Base-by-base conservation (phyloP, 2,329 filamentous ascomycete species). In the Colletotrichum cuscutae region DNA sequence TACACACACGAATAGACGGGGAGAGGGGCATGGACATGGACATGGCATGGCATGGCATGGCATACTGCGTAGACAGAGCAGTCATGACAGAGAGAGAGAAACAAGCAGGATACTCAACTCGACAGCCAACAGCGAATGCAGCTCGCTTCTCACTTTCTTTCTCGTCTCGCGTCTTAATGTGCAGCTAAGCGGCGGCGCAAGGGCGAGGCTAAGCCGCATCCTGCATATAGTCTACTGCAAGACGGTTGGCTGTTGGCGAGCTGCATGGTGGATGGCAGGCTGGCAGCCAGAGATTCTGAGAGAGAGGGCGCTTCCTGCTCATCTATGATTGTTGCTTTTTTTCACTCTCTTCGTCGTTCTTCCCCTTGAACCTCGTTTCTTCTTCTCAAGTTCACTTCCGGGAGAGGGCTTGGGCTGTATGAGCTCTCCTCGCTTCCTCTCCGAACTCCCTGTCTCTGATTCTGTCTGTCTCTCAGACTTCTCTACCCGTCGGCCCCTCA, bases 161-260 rank as follows among this genome's bases (percentile, higher is more conserved):
- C 42, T 49, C 42, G 42, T 49, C 42, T 49, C 42, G 42, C 42
- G 42, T 22, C 42, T 49, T 49, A 19, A 49, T 49, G 42, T 49
- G 42, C 42, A 49, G 42, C 42, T 49, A 19, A 19, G 42, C 42
- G 19, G 42, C 42, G 42, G 42, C 42, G 42, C 42, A 49, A 49
- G 42, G 42, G 42, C 42, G 42, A 49, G 42, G 42, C 42, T 49
- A 49, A 49, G 46, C 46, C 22, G 30, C 61, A 35, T 56, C 32
- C 35, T 59, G 54, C 64, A 59, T 46, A 54, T 67, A 37, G 60
- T 19, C 28, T 61, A 28, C 63, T 71, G 68, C 35, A 68, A 68
- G 57, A 35, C 56, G 56, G 63, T 68, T 71, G 63, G 28, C 42
- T 28, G 61, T 46, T 60, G 63, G 56, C 37, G 37, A 42, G 37